phyloP scores from a whole-genome alignment of 805 yeast species.

The Metschnikowia corniflorae region DNA sequence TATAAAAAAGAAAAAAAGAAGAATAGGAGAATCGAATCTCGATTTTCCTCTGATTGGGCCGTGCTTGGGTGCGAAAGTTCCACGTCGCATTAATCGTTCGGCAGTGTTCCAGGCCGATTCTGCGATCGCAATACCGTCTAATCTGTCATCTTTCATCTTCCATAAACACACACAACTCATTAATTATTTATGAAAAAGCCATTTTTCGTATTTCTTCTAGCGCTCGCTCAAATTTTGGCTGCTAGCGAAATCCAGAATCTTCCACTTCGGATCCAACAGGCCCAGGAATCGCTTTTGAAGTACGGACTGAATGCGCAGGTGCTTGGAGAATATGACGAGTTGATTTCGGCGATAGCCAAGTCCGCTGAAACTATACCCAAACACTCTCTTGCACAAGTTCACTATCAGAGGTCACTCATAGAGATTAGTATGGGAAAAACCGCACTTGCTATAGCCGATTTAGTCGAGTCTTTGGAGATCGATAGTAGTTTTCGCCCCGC shows the following conservation, averaged over 20 bases:
- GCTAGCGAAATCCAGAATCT: neutral
- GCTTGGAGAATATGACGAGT: constrained; percentile 14
- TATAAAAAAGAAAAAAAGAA: too few relatives aligned
- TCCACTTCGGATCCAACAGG: constrained; percentile 10
- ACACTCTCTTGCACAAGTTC: constrained; percentile 34
- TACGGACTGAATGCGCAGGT: constrained; percentile 15
- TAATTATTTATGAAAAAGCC: constrained; percentile 1
- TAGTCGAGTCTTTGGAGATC: constrained; percentile 43
- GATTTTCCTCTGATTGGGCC: too few relatives aligned
- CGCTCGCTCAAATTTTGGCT: neutral
- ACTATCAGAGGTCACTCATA: constrained; percentile 59
- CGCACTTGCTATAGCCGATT: constrained; percentile 48
- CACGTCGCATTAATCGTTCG: constrained; percentile 6
- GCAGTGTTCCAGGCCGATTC: neutral
- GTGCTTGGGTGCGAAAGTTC: constrained; percentile 3
- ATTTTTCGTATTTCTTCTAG: constrained; percentile 2
- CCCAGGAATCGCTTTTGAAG: constrained; percentile 16
- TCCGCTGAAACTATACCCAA: neutral
- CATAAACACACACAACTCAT: too few relatives aligned
- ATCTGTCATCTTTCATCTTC: too few relatives aligned
- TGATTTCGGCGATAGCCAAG: constrained; percentile 10
- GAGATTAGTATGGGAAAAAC: constrained; percentile 57
- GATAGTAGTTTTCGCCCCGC: constrained; percentile 46
- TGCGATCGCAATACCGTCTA: neutral
- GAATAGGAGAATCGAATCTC: too few relatives aligned